These are phyloP conservation scores for Penicillium robsamsonii DNA, from an alignment of 495 filamentous ascomycete genomes.

Conservation along the genomic window DNA sequence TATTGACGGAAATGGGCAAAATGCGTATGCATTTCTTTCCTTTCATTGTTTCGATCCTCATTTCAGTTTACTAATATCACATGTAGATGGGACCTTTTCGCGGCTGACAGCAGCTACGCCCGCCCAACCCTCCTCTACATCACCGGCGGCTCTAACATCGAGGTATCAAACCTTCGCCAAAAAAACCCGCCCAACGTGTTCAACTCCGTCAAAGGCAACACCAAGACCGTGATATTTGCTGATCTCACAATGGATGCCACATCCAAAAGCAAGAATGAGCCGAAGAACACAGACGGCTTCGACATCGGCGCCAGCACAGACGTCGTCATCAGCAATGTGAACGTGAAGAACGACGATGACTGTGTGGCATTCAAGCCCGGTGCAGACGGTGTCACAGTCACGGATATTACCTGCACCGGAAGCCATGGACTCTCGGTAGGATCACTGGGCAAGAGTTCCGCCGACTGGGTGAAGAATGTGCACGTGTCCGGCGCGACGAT, in stretches of 20 bases:
- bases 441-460: constrained; percentile 30
- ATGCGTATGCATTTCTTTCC: constrained; percentile 22
- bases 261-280: constrained; percentile 34
- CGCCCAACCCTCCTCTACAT: constrained; percentile 45
- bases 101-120: constrained; percentile 31
- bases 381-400: constrained; percentile 37
- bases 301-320: constrained; percentile 44
- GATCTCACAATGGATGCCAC: constrained; percentile 35
- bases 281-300: constrained; percentile 47
- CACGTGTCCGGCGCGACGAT: constrained; percentile 39
- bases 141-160: constrained; percentile 34
- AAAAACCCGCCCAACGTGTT: constrained; percentile 49
- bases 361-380: constrained; percentile 49
- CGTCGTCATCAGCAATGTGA: constrained; percentile 34
- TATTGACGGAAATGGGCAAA: constrained; percentile 48
- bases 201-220: constrained; percentile 35
- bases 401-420: constrained; percentile 39
- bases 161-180: constrained; percentile 31
- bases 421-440: constrained; percentile 45
- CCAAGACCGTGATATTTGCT: constrained; percentile 31
- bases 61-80: background rate
- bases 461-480: constrained; percentile 40
- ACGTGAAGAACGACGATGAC: constrained; percentile 46
- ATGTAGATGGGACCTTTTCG: constrained; percentile 39
- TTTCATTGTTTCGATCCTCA: background rate